Conservation (phyloP, 768 basidiomycete genomes). For the Boletus eberwhitei region DNA sequence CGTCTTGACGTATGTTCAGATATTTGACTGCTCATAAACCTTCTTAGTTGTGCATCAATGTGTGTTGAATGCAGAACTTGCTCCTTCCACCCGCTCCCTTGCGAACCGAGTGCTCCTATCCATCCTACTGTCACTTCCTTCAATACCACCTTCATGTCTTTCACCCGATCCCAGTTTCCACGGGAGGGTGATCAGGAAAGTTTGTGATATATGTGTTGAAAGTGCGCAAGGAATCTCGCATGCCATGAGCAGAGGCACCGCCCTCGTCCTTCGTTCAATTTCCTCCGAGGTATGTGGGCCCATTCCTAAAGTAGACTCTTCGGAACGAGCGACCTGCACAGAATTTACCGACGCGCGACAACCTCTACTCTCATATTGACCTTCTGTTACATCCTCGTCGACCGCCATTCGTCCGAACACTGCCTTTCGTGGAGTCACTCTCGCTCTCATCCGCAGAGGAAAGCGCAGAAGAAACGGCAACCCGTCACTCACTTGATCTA, state of each 20-base stretch:
- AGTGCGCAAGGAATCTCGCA: constrained; percentile 53
- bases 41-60: constrained; percentile 47
- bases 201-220: constrained; percentile 48
- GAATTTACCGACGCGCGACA: constrained; percentile 12
- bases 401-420: constrained; percentile 67
- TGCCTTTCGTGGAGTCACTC: constrained; percentile 60
- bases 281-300: constrained; percentile 30
- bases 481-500: constrained; percentile 42
- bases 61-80: constrained; percentile 49
- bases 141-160: constrained; percentile 50
- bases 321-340: constrained; percentile 9
- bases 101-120: constrained; percentile 56
- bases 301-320: neutral
- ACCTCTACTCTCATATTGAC: constrained; percentile 45
- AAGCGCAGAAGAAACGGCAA: constrained; percentile 55
- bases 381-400: constrained; percentile 74
- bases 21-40: constrained; percentile 2
- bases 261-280: constrained; percentile 49
- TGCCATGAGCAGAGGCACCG: constrained; percentile 58
- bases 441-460: constrained; percentile 64
- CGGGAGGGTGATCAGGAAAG: constrained; percentile 38
- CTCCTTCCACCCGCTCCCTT: constrained; percentile 54
- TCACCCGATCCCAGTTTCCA: constrained; percentile 54
- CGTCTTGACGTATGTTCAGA: neutral
- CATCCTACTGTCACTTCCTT: constrained; percentile 53